Evolutionary conservation across 805 yeast genomes (phyloP), one percentile per base, ranked within the genome.

Genomic region (Teunomyces barrocoloradensis): DNA sequence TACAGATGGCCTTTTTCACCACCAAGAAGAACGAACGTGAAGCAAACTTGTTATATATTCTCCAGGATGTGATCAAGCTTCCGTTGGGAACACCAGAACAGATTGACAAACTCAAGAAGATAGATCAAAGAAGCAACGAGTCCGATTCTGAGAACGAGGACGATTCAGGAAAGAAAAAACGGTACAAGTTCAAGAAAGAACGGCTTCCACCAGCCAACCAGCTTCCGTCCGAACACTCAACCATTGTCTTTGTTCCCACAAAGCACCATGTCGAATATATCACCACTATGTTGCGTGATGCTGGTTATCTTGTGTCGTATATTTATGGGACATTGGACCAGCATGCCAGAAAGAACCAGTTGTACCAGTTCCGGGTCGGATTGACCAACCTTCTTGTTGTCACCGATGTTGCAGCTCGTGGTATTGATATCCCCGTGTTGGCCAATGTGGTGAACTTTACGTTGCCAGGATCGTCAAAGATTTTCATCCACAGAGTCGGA

Each of bases 331-430:
- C 97, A 1, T 75, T 94, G 52, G 98, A 94, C 68, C 99, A 94
- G 63, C 85, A 82, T 57, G 99, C 99, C 1, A 85, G 99, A 77
- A 84, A 85, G 51, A 85, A 87, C 56, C 98, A 94, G 63, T 72
- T 94, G 43, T 78, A 85, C 60, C 84, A 89, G 56, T 94, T 94
- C 68, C 75, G 96, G 57, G 74, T 84, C 1, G 99, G 97, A 1
- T 73, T 87, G 40, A 82, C 97, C 4, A 82, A 87, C 27, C 65
- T 94, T n/a, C 68, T 94, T 64, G 97, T 94, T 7, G 99, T 94
- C 46, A 94, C 99, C 1, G 99, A 94, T 74, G 98, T 89, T 53
- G 96, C 96, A 21, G 99, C 99, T 1, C 85, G 99, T 75, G 99
- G 99, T 83, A 90, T 94, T 52, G 99, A 95, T 81, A 89, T 94